A percentile compares a stretch with the other conserved stretches of the same genome.
phyloP scores from a whole-genome alignment of 2,329 filamentous ascomycete species.

The Saccharata proteae region DNA sequence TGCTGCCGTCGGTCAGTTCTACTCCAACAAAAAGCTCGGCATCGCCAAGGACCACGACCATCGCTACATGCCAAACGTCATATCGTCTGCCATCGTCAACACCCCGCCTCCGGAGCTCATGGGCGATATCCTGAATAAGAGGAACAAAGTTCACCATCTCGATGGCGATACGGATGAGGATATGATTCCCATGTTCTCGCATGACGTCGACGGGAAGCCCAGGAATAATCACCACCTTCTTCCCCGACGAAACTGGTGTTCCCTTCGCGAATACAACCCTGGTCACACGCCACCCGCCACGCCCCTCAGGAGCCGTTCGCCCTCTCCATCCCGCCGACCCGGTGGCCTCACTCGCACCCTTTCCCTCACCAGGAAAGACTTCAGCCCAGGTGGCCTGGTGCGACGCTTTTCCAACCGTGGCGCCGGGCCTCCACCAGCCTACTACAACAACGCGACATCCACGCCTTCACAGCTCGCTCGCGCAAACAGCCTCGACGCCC shows the following conservation, averaged over 20 bases:
- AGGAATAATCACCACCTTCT: slow-evolving; percentile 86
- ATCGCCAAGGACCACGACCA: slow-evolving; percentile 84
- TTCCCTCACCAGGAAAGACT: slow-evolving; percentile 16
- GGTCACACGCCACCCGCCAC: slow-evolving; percentile 61
- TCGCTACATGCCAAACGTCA: slow-evolving; percentile 91
- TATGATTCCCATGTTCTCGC: slow-evolving; percentile 87
- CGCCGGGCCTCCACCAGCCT: slow-evolving; percentile 26
- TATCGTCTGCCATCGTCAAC: slow-evolving; percentile 91
- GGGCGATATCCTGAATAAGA: slow-evolving; percentile 84
- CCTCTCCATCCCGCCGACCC: slow-evolving; percentile 16
- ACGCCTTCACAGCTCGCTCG: background rate
- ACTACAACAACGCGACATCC: slow-evolving; percentile 23
- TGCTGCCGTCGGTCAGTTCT: slow-evolving; percentile 87
- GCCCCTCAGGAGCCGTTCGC: slow-evolving; percentile 33
- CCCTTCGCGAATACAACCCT: slow-evolving; percentile 73
- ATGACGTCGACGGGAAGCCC: slow-evolving; percentile 78
- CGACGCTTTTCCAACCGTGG: slow-evolving; percentile 24
- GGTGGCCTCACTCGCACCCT: slow-evolving; percentile 17
- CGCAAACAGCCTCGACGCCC: slow-evolving; percentile 3
- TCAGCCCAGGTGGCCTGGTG: slow-evolving; percentile 28
- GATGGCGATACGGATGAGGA: slow-evolving; percentile 73
- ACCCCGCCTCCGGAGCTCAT: slow-evolving; percentile 77
- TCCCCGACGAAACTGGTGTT: slow-evolving; percentile 90
- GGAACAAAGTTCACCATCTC: slow-evolving; percentile 63
- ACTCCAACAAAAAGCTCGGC: slow-evolving; percentile 73